Conservation (phyloP, 2,329 filamentous ascomycete genomes). For the Pseudocercospora musae region DNA sequence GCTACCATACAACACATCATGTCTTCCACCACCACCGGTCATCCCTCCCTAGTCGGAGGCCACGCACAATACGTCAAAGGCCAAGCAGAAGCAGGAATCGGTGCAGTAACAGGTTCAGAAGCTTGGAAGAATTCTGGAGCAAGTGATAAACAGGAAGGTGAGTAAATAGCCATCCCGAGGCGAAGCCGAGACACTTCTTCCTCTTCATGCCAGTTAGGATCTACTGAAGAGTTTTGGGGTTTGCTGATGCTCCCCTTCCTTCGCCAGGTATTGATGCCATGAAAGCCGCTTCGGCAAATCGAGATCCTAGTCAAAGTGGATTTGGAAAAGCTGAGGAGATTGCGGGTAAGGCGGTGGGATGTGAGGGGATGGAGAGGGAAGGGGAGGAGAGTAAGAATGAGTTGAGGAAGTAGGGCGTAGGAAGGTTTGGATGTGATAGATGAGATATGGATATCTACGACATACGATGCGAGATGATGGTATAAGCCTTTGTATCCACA, state of each 20-base stretch:
- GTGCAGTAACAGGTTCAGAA: conserved; percentile 59
- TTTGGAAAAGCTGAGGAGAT: conserved; percentile 64
- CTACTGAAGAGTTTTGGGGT: too few relatives aligned
- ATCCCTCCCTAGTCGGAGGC: conserved; percentile 59
- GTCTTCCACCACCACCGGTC: conserved; percentile 14
- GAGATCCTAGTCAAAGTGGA: conserved; percentile 54
- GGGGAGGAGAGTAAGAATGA: conserved; percentile 49
- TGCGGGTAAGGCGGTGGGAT: conserved; percentile 61
- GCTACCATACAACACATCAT: background rate
- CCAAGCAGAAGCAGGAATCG: conserved; percentile 60
- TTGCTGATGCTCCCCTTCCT: too few relatives aligned
- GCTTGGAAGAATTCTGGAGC: conserved; percentile 63
- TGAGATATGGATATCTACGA: background rate
- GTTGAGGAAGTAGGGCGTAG: background rate
- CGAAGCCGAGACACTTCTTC: too few relatives aligned
- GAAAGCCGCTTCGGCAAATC: conserved; percentile 57
- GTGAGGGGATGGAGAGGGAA: conserved; percentile 67
- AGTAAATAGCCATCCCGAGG: background rate
- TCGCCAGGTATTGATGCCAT: conserved; percentile 60
- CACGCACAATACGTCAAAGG: conserved; percentile 69
- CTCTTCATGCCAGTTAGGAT: too few relatives aligned
- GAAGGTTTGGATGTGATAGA: background rate
- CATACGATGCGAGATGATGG: background rate
- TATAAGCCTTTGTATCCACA: too few relatives aligned
- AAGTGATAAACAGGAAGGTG: conserved; percentile 54